Percentiles rank a stretch among this genome's conserved stretches.
Conservation (phyloP, 2,329 filamentous ascomycete genomes). For the Akanthomyces uredinophilus region DNA sequence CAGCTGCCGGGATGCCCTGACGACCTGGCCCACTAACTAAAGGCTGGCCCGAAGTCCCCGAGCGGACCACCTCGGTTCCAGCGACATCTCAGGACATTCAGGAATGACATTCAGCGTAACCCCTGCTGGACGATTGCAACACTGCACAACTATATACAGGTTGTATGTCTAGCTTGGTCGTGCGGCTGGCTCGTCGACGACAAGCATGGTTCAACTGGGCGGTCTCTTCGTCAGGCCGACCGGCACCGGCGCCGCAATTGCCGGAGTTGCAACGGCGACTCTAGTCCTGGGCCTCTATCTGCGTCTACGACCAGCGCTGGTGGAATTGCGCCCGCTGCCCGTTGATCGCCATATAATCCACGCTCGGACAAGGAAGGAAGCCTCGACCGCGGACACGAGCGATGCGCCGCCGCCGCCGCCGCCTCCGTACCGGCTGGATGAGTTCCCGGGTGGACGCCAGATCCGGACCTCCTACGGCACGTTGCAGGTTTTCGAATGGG, state of each 20-base stretch:
- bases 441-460: conserved; percentile 63
- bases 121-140: background rate
- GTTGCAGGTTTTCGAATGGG: conserved; percentile 75
- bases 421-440: conserved; percentile 63
- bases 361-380: conserved; percentile 9
- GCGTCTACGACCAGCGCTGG: conserved; percentile 23
- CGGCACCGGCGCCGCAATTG: background rate
- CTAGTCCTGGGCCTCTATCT: conserved; percentile 24
- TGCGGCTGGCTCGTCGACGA: background rate
- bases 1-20: background rate
- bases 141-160: background rate
- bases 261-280: background rate
- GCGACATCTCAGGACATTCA: background rate
- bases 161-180: background rate
- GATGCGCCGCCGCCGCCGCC: conserved; percentile 16
- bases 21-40: background rate
- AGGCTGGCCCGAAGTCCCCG: background rate
- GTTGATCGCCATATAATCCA: conserved; percentile 7
- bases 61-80: background rate
- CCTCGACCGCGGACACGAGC: conserved; percentile 20
- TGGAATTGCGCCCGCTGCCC: background rate
- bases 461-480: conserved; percentile 66
- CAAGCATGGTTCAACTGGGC: background rate
- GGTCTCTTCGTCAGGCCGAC: background rate
- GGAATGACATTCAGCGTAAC: background rate